phyloP scores from a whole-genome alignment of 2,329 filamentous ascomycete genomes.

The Fusarium sulawesiense region DNA sequence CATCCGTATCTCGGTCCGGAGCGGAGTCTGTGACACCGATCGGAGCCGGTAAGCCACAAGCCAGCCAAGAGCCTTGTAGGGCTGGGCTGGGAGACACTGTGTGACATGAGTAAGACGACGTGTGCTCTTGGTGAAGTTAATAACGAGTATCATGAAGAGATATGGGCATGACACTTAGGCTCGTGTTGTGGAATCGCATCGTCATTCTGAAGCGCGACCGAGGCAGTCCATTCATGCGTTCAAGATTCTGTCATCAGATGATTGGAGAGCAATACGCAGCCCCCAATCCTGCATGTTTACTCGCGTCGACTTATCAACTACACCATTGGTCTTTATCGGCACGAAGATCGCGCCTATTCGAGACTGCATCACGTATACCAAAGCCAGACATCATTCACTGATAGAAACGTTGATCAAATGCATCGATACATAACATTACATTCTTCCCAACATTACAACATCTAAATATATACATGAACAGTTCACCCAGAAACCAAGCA shows the following conservation, averaged over 20 bases:
- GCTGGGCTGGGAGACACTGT: neutral
- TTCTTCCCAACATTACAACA: neutral
- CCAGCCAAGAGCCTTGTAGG: neutral
- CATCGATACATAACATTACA: neutral
- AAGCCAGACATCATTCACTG: neutral
- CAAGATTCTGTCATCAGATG: no score
- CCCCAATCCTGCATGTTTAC: neutral
- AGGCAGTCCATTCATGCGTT: neutral
- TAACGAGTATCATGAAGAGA: no score
- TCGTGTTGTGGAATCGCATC: neutral
- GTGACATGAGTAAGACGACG: neutral
- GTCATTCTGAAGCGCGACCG: no score
- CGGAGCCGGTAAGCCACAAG: neutral
- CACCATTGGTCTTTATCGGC: neutral
- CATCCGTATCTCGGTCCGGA: neutral
- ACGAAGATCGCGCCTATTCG: neutral
- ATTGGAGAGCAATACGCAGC: neutral
- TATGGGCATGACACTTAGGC: no score
- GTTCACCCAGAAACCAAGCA: neutral
- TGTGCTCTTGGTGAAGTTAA: neutral
- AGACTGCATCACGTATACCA: neutral
- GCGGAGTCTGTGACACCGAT: neutral
- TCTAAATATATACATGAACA: constrained; percentile 12
- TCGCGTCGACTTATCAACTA: neutral
- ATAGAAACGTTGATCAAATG: no score